Base-by-base conservation (phyloP, 2,329 filamentous ascomycete genomes). In the Hypomyces rosellus region DNA sequence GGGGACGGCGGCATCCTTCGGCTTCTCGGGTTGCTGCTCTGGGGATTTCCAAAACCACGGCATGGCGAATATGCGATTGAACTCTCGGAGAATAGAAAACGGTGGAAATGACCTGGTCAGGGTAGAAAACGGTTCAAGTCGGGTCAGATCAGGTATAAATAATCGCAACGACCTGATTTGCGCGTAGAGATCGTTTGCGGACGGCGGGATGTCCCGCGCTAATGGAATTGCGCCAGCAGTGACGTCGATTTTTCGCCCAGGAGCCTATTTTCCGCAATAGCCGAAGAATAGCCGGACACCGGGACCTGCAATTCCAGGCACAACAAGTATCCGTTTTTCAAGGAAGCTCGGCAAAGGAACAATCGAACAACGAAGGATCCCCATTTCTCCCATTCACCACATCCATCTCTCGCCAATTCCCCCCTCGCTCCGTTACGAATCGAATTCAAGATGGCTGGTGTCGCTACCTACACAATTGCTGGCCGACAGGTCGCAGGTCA, bases 401-500 rank as follows among this genome's bases (percentile, higher is more conserved):
- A 36, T 50, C 38, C 47, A 59, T 47, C 49, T 56, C 34, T 53
- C 37, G 42, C 34, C 38, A 39, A 34, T 25, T 39, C 43, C 42
- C 42, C 43, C 14, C 45, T 34, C 33, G 45, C 46, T 37, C 46
- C 46, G 56, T 54, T 57, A 60, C 36, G 25, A 38, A 7, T 40
- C 34, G 40, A 50, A 49, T 34, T 50, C 42, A 65, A 51, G 60
- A 71, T 71, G 69, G 69, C 66, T 63, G 68, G 68, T 49, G 53
- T 65, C 57, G 61, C 67, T 55, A 65, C 64, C 57, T 83, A 82
- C 73, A 74, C 65, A 58, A 71, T 83, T 62, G 69, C 78, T 66
- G 80, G 80, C 70, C 74, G 73, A 65, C 74, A 81, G 68, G 67
- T 83, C 66, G 80, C 73, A 71, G 80, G 79, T 55, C 80, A 82